Conservation (phyloP, 169 alveolate species). For the Cryptosporidium viatorum region DNA sequence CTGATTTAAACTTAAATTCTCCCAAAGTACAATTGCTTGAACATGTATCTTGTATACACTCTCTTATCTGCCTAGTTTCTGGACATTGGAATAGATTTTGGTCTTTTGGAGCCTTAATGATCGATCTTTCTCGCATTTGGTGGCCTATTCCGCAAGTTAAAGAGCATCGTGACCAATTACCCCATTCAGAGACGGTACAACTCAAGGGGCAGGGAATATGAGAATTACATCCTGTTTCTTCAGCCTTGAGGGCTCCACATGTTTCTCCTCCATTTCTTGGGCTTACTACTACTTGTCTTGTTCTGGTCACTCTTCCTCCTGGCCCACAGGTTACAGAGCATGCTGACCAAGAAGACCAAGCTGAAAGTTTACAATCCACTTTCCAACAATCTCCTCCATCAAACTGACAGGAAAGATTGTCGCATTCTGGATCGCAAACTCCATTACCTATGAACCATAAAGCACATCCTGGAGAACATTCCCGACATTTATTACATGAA, state of each 20-base stretch:
- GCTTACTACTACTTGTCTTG: conserved; percentile 71
- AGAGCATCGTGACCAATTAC: conserved; percentile 79
- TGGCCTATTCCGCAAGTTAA: conserved; percentile 80
- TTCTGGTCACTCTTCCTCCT: conserved; percentile 76
- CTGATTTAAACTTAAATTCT: conserved; percentile 29
- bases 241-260: conserved; percentile 74
- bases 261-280: conserved; percentile 78
- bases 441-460: conserved; percentile 82
- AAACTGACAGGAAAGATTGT: conserved; percentile 79
- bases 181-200: conserved; percentile 81
- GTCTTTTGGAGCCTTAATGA: conserved; percentile 75
- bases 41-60: conserved; percentile 41
- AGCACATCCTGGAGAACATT: conserved; percentile 82
- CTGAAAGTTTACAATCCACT: conserved; percentile 78
- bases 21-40: conserved; percentile 44
- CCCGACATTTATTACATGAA: conserved; percentile 80
- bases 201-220: conserved; percentile 76
- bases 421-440: conserved; percentile 80
- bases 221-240: conserved; percentile 75
- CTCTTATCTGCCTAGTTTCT: conserved; percentile 61
- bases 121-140: conserved; percentile 78
- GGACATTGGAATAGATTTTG: conserved; percentile 60
- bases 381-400: conserved; percentile 85
- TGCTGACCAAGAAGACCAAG: conserved; percentile 75
- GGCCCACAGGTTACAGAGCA: conserved; percentile 73